Base-by-base conservation (phyloP, 441 rosid species). In the Corymbia citriodora region DNA sequence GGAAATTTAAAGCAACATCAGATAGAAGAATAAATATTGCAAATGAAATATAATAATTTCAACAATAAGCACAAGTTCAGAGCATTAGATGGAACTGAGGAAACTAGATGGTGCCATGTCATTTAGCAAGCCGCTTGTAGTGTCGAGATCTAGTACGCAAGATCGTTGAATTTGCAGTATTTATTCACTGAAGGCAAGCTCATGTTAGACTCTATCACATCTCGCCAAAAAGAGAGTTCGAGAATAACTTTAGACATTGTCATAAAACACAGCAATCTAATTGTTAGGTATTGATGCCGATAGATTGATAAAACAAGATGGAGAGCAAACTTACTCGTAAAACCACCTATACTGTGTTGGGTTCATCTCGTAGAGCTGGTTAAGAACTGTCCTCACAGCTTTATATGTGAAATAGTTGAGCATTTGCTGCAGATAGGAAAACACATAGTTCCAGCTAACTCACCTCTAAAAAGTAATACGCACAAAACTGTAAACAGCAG, bases 301-400 rank as follows among this genome's bases (percentile, higher is more conserved):
- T 79, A 45, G 52, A 45, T 23, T 79, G 52, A 45, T 23, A 79
- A 79, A 79, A 79, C n/a, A 40, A n/a, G 52, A 79, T 45, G 90
- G 31, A 54, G 88, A 19, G 16, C n/a, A 10, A 50, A 90, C 89
- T 87, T 86, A 90, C 91, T 90, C 61, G 18, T 90, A 90, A 5
- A 90, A 5, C 91, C 91, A 90, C 55, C 91, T 31, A 29, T 90
- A 90, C 0, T 90, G 63, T 11, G 88, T 86, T 57, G 91, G 91
- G 36, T 90, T 90, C 91, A 90, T 90, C 88, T 90, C 91, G 40
- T 90, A 90, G 29, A 90, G 89, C 91, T 90, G 91, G 55, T n/a
- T 45, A 54, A 90, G 89, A 63, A 90, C 91, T n/a, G 91, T 90
- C 91, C 89, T 87, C 81, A 68, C 89, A 27, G 91, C 91, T 54